Base-by-base conservation (phyloP, 345 rosid species). In the Triadica sebifera region DNA sequence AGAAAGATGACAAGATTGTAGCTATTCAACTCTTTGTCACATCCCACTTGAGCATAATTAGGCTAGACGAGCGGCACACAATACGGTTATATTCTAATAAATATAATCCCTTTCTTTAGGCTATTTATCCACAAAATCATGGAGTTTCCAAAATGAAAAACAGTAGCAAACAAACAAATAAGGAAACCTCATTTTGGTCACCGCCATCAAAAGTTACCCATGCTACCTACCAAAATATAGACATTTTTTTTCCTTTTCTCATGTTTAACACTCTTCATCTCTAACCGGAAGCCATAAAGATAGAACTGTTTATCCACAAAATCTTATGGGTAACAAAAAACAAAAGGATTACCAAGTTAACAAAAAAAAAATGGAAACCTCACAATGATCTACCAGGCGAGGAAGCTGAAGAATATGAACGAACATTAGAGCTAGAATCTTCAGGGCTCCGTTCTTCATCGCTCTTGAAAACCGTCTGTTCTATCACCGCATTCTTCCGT, bases 371-470 rank as follows among this genome's bases (percentile, higher is more conserved):
- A 71, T 63, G 72, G 85, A 82, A 80, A 72, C 83, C 90, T 87
- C 84, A 90, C 90, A 76, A 63, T 83, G 88, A 82, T 85, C 81
- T 85, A 82, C 85, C 88, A 53, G 91, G 80, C 72, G 84, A 84
- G 69, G 88, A 82, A 53, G 86, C 55, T 72, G 67, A 55, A 46
- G 69, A 38, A 45, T 71, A 77, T 49, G 83, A 77, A 70, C 69
- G 60, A 65, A 56, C 69, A 56, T 52, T 47, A 61, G 55, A 83
- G 69, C 75, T 45, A 79, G 85, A 55, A 81, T 63, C 56, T 60
- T 71, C 85, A 63, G 39, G 51, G 24, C 75, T 76, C 39, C 65
- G 50, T 41, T 64, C 78, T 75, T 69, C 75, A 12, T 25, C 49
- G 56, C 70, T 34, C 50, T 73, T 82, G 73, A 51, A 55, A 64